Base-by-base conservation (phyloP, 2,329 filamentous ascomycete genomes). In the Aspergillus glaucus region DNA sequence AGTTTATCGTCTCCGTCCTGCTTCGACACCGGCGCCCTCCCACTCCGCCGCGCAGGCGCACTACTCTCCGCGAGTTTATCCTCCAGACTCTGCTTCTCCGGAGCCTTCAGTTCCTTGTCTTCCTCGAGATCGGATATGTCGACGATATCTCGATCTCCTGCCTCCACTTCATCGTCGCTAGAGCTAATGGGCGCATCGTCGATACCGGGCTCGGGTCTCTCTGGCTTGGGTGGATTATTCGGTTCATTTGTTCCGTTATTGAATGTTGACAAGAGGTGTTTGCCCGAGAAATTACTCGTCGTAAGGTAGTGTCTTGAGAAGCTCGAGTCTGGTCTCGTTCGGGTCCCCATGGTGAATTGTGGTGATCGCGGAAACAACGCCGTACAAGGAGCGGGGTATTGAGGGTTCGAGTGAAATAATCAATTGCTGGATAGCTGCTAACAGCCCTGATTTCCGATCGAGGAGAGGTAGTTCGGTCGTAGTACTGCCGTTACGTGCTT, bases 111-210 rank as follows among this genome's bases (percentile, higher is more conserved):
- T 24, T 47, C 43, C 9, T 40, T 42, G 6, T 53, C 43, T 9
- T 45, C 43, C n/a, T 44, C 46, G 7, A 50, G 40, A 2, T 44
- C 44, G 50, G 48, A 7, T 49, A 47, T n/a, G 37, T 4, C 15
- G 50, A 4, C 50, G 43, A 17, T 36, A 19, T 57, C 56, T 40
- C 36, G 48, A 26, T 47, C 37, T 6, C 43, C 43, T 7, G 42
- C 42, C 14, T 65, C 61, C 10, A 42, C 43, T n/a, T 65, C 61
- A 8, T 67, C 66, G 15, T 66, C 62, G 21, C 52, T 63, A 2
- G 64, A 66, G 47, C 66, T 68, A 4, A 64, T 19, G 3, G 67
- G 68, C 12, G 65, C 66, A 44, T 65, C 66, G 34, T 69, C 63
- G 10, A 60, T 68, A 5, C 56, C 64, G 3, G 63, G 64, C 43